Conservation (phyloP, 345 rosid species). For the Linum usitatissimum region DNA sequence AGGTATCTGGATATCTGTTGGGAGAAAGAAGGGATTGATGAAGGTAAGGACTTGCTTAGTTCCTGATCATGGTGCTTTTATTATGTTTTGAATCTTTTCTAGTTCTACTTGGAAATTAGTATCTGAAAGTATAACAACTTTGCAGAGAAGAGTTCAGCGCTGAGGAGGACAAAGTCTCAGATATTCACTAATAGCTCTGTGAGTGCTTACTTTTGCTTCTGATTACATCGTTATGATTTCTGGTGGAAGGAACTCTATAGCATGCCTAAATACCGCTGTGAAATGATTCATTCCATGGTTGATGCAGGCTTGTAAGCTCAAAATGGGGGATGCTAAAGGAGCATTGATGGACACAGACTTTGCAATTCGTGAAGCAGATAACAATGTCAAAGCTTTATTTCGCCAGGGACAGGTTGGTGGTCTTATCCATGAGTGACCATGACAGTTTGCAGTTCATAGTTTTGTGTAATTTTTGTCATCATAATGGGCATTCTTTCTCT, state of each 20-base stretch:
- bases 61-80: not conserved
- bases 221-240: no score
- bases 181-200: conserved; percentile 59
- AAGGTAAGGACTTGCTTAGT: conserved; percentile 31
- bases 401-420: conserved; percentile 88
- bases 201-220: not conserved
- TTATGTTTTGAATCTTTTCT: not conserved
- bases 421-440: no score
- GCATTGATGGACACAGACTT: conserved; percentile 77
- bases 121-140: not conserved
- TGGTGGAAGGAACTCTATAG: no score
- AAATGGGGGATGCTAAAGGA: conserved; percentile 77
- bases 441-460: no score
- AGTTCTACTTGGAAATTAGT: not conserved
- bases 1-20: conserved; percentile 85
- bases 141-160: conserved; percentile 58
- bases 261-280: not conserved
- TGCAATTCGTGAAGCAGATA: conserved; percentile 81
- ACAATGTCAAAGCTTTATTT: conserved; percentile 83
- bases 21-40: conserved; percentile 94
- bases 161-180: conserved; percentile 83
- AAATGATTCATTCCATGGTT: not conserved
- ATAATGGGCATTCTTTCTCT: not conserved
- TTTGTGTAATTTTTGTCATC: not conserved
- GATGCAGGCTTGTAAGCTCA: conserved; percentile 75